Evolutionary conservation across 805 yeast genomes (phyloP).

Genomic region (Saccharomyces mikatae): DNA sequence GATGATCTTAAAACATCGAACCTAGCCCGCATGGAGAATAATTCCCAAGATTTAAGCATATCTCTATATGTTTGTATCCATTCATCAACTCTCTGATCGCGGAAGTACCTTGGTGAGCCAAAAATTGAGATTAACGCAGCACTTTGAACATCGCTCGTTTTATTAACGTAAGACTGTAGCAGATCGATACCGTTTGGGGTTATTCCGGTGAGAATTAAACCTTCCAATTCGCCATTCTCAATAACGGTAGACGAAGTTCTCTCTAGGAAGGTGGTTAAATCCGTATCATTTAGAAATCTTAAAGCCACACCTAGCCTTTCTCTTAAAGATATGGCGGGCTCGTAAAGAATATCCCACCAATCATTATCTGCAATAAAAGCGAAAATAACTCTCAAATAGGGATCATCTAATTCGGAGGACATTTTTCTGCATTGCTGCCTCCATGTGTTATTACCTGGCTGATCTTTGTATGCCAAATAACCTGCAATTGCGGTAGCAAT

Average conservation of each 20-base stretch:
- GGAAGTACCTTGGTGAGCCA: constrained; percentile 78
- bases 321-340: constrained; percentile 74
- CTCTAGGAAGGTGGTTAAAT: constrained; percentile 61
- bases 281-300: constrained; percentile 73
- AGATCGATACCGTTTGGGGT: constrained; percentile 77
- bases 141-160: constrained; percentile 86
- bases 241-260: constrained; percentile 66
- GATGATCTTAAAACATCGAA: constrained; percentile 75
- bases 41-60: constrained; percentile 70
- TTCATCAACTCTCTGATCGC: constrained; percentile 59
- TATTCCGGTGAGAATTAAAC: constrained; percentile 83
- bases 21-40: constrained; percentile 70
- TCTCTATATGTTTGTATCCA: constrained; percentile 71
- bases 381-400: constrained; percentile 84
- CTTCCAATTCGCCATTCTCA: constrained; percentile 78
- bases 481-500: constrained; percentile 95
- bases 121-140: constrained; percentile 74
- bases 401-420: constrained; percentile 82
- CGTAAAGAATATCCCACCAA: constrained; percentile 94
- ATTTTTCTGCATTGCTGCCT: constrained; percentile 83
- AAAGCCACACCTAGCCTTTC: constrained; percentile 89
- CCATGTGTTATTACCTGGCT: constrained; percentile 67
- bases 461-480: constrained; percentile 41
- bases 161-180: constrained; percentile 77
- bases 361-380: constrained; percentile 90